Percentiles rank a stretch among this genome's conserved stretches.
Evolutionary conservation across 2,329 filamentous ascomycete species (phyloP).

Genomic region (Thielaviopsis cerberus): DNA sequence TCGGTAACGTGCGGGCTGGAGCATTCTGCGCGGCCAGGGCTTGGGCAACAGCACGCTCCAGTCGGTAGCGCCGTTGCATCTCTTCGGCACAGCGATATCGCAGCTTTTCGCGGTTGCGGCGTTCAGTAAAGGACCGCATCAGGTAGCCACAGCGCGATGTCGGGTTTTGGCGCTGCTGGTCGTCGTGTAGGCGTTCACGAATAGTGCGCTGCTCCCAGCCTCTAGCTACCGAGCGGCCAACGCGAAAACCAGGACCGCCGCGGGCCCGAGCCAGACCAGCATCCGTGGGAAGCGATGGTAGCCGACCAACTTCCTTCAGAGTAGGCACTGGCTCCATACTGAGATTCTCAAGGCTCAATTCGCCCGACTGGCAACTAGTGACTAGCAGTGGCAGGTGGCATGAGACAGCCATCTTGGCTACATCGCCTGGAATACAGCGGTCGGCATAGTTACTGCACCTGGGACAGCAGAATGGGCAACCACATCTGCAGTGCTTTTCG

Average conservation of each 20-base stretch:
- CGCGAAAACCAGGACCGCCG: too few species aligned
- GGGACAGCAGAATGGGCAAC: neutral
- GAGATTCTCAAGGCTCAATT: neutral
- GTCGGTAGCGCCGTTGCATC: too few species aligned
- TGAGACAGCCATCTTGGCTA: neutral
- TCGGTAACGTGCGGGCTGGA: neutral
- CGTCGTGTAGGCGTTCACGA: neutral
- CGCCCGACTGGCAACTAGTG: neutral
- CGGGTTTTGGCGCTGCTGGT: neutral
- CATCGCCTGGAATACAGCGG: neutral
- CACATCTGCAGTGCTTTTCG: neutral
- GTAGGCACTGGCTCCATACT: neutral
- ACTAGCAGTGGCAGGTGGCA: neutral
- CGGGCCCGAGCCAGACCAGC: too few species aligned
- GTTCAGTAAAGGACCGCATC: too few species aligned
- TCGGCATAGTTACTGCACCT: neutral
- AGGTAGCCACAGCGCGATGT: neutral
- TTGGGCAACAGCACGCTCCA: too few species aligned
- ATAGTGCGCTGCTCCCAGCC: neutral
- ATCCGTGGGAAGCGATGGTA: neutral
- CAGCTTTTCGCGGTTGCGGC: neutral
- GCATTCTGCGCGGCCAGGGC: too few species aligned
- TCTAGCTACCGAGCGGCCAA: too few species aligned
- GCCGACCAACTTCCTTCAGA: neutral
- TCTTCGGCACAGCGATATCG: neutral